A percentile compares a stretch with the other conserved stretches of the same genome.
phyloP scores from a whole-genome alignment of 495 filamentous ascomycete species.

The Neurospora sp. region DNA sequence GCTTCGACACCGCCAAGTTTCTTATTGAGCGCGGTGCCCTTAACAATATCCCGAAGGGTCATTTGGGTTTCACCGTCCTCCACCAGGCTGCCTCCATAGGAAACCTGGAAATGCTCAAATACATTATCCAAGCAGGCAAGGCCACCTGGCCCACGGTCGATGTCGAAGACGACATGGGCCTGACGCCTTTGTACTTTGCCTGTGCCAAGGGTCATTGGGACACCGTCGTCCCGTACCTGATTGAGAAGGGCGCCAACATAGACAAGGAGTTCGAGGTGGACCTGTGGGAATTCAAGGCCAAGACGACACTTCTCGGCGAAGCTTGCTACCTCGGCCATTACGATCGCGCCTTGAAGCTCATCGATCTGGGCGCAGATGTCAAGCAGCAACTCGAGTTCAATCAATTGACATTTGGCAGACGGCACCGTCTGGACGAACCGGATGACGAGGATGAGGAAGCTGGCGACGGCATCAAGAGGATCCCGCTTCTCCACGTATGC shows the following conservation, averaged over 20 bases:
- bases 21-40: conserved; percentile 4
- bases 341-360: conserved; percentile 1
- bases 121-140: neutral
- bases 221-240: neutral
- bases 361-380: conserved; percentile 8
- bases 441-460: neutral
- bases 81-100: conserved; percentile 4
- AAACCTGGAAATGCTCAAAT: neutral
- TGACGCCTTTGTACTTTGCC: conserved; percentile 6
- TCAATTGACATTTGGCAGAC: neutral
- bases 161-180: neutral
- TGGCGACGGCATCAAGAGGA: neutral
- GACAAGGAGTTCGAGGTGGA: neutral
- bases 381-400: neutral
- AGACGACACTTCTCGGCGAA: conserved; percentile 5
- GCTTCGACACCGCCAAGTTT: conserved; percentile 1
- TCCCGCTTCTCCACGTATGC: neutral
- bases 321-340: conserved; percentile 7
- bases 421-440: neutral
- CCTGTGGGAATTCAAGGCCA: neutral
- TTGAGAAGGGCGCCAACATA: conserved; percentile 3
- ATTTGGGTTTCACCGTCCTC: neutral
- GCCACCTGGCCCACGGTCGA: neutral
- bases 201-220: conserved; percentile 1
- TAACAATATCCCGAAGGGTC: neutral